phyloP scores from a whole-genome alignment of 1,284 basidiomycete species.

The Cryptococcus floricola region DNA sequence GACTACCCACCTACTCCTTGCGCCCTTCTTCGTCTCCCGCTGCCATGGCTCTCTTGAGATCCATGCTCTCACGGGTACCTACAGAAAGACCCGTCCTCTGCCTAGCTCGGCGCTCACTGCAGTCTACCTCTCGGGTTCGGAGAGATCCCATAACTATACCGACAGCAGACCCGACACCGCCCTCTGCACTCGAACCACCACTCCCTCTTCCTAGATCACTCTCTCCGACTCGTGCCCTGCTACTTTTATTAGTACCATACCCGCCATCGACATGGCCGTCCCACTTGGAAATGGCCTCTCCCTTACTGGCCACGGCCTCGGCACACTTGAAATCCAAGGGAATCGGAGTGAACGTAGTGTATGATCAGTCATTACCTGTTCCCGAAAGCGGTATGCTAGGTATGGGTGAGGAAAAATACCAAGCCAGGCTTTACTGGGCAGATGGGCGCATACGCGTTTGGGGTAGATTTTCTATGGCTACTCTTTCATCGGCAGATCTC shows the following conservation, averaged over 20 bases:
- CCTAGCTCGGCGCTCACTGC: no score
- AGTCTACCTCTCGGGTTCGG: no score
- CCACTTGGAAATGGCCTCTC: slow-evolving; percentile 35
- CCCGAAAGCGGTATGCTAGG: slow-evolving; percentile 2
- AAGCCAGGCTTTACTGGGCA: slow-evolving; percentile 31
- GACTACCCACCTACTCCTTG: no score
- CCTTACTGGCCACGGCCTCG: slow-evolving; percentile 21
- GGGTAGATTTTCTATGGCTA: slow-evolving; percentile 13
- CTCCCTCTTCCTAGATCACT: slow-evolving; percentile 31
- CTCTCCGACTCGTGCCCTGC: slow-evolving; percentile 22
- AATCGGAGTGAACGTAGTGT: slow-evolving; percentile 36
- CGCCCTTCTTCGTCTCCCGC: no score
- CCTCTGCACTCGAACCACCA: not conserved
- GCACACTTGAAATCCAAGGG: slow-evolving; percentile 19
- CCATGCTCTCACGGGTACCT: no score
- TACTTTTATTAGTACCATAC: slow-evolving; percentile 37
- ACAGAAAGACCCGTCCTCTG: no score
- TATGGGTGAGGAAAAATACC: slow-evolving; percentile 21
- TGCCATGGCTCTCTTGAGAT: no score
- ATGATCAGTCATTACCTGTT: slow-evolving; percentile 22
- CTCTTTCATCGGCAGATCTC: slow-evolving; percentile 15
- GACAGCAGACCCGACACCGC: no score
- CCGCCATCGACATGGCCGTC: slow-evolving; percentile 37
- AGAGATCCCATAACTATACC: no score
- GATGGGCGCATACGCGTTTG: slow-evolving; percentile 28